These are phyloP conservation scores for Bjerkandera adusta DNA, from an alignment of 1,284 basidiomycete genomes.

Conservation along the genomic window DNA sequence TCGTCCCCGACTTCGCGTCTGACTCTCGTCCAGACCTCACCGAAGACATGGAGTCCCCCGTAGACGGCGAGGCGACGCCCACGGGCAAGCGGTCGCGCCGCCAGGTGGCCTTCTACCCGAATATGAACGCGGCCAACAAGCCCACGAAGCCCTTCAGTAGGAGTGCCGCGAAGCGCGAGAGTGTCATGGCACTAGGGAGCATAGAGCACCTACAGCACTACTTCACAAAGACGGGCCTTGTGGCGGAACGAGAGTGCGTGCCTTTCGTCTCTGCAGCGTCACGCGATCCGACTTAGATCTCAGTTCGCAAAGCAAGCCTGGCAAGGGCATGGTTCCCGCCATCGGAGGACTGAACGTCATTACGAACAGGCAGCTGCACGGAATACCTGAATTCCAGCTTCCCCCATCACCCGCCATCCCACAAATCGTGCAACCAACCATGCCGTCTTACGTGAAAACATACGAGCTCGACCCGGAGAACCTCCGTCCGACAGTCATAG, in stretches of 20 bases:
- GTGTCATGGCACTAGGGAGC: slow-evolving; percentile 82
- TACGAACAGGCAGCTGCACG: slow-evolving; percentile 37
- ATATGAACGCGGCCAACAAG: slow-evolving; percentile 67
- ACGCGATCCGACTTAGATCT: slow-evolving; percentile 13
- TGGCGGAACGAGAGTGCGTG: slow-evolving; percentile 68
- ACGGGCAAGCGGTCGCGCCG: slow-evolving; percentile 45
- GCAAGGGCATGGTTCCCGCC: slow-evolving; percentile 68
- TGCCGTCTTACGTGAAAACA: slow-evolving; percentile 55
- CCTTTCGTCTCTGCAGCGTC: slow-evolving; percentile 5
- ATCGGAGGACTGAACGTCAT: slow-evolving; percentile 54
- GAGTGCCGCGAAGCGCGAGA: slow-evolving; percentile 83
- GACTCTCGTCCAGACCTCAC: no score
- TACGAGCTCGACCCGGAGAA: slow-evolving; percentile 71
- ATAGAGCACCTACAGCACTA: slow-evolving; percentile 89
- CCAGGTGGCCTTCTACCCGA: slow-evolving; percentile 73
- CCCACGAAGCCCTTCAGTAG: slow-evolving; percentile 79
- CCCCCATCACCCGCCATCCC: slow-evolving; percentile 69
- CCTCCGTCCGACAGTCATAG: slow-evolving; percentile 66
- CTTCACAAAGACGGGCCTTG: slow-evolving; percentile 81
- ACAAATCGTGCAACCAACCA: slow-evolving; percentile 38
- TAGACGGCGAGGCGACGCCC: background rate
- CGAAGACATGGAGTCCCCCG: slow-evolving; percentile 7
- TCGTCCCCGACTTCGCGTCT: no score
- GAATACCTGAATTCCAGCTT: slow-evolving; percentile 49
- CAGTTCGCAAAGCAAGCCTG: slow-evolving; percentile 53